phyloP scores from a whole-genome alignment of 23 red algal species.

The Cyanidiococcus yangmingshanensis region DNA sequence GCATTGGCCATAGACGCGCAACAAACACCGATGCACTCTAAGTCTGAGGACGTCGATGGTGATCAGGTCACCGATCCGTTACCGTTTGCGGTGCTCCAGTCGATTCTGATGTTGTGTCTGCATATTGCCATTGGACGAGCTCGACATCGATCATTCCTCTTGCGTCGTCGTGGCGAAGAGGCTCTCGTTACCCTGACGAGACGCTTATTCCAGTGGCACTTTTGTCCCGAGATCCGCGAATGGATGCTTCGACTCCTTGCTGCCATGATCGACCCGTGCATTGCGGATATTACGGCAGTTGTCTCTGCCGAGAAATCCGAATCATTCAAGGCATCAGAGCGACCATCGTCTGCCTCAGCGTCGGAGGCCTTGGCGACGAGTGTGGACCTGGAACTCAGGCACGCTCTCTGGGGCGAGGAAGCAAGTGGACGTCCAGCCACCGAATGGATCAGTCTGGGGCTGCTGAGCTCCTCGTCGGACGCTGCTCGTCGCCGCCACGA shows the following conservation, averaged over 20 bases:
- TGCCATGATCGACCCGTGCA: constrained; percentile 25
- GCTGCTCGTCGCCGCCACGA: neutral
- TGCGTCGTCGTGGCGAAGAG: neutral
- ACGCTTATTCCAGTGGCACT: neutral
- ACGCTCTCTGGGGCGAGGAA: neutral
- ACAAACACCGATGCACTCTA: neutral
- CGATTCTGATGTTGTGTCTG: constrained; percentile 39
- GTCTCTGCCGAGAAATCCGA: constrained; percentile 23
- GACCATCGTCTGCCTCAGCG: neutral
- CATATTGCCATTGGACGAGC: constrained; percentile 35
- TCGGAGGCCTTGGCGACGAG: neutral
- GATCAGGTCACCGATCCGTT: constrained; percentile 18
- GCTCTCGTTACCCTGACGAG: neutral
- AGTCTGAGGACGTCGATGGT: neutral
- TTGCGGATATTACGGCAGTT: constrained; percentile 23
- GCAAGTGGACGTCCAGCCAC: neutral
- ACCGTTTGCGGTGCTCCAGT: constrained; percentile 25
- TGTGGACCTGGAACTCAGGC: neutral
- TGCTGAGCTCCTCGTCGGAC: neutral
- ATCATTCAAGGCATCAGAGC: constrained; percentile 27
- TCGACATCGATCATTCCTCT: constrained; percentile 41
- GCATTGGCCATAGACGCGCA: neutral
- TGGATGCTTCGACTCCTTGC: constrained; percentile 34
- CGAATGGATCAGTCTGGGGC: constrained; percentile 2
- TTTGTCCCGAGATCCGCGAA: neutral